Base-by-base conservation (phyloP, 2,329 filamentous ascomycete genomes). In the Cladosporium austrohemisphaericum region DNA sequence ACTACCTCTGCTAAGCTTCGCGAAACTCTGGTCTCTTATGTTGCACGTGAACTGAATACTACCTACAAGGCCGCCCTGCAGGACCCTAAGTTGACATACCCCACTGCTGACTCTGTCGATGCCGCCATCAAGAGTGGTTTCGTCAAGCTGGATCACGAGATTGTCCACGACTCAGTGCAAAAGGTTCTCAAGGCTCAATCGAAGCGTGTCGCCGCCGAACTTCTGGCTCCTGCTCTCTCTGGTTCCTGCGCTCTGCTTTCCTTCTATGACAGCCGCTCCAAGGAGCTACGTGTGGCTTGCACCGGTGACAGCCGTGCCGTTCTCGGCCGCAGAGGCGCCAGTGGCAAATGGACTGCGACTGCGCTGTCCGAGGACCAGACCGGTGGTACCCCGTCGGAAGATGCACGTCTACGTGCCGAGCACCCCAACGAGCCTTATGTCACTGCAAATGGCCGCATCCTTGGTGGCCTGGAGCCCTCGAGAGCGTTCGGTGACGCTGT, bases 291-390 rank as follows among this genome's bases (percentile, higher is more conserved):
- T n/a, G 89, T 97, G 10, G 93, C 93, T 9, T 95, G 90, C 67
- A 95, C 93, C 0, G 93, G 93, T 48, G 93, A 98, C 69, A 96
- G 90, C n/a, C 83, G 93, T 35, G 93, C 93, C 13, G 88, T 98
- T 2, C 79, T 98, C 8, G 93, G 93, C 10, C 85, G 91, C 35
- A 81, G 88, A 57, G 82, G 81, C 4, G 52, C 72, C 6, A 88
- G 80, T 52, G 92, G 92, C 49, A 95, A 95, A 70, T 98, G 93
- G 93, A 86, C 83, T 5, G 93, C 92, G 25, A 95, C 85, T 1
- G 80, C 92, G 1, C 77, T 98, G 1, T 96, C 91, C 0, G 84
- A 90, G 51, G 93, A 98, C 62, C 92, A 97, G 72, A 98, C 93
- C 1, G 94, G 94, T 33, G 84, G 83, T 55, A 98, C 90, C 52